Base-by-base conservation (phyloP, 805 yeast genomes). In the Kazachstania taianensis region DNA sequence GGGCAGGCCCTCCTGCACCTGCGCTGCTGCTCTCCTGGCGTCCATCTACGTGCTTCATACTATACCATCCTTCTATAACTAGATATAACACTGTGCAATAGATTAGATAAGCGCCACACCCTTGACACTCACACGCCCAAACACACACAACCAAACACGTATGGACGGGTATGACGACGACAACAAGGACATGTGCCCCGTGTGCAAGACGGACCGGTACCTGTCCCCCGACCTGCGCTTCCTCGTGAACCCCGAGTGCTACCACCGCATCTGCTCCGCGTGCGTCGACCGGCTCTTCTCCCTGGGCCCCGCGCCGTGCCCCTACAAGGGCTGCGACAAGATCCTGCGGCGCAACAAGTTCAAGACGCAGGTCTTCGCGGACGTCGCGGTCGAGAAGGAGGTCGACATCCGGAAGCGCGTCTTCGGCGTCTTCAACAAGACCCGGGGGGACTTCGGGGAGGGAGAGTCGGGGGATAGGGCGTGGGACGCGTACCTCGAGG, bases 251-350 rank as follows among this genome's bases (percentile, higher is more conserved):
- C 94, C 97, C 0, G 98, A 92, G 58, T 92, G 99, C 62, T 92
- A 92, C 55, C 99, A 92, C 56, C 89, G 85, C 66, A 89, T 92
- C 59, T 92, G 99, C 63, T 96, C 81, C 48, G 77, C 94, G 2
- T 92, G 98, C 62, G 97, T 89, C 29, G 97, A 92, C 59, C 72
- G 98, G 45, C 87, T 92, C 36, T 92, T 83, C 55, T 75, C 94
- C 5, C 64, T 81, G 34, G 99, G 99, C 3, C 98, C 98, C 0
- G 92, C 96, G 0, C 92, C 87, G 15, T 92, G 99, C 56, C 98
- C 98, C 1, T 89, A 87, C 56, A 81, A 86, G 4, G 77, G 79
- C 35, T 92, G 99, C 65, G 86, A 79, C 39, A 84, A 81, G 65
- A 83, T 79, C 8, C 65, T 92, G 42, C 67, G 98, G 46, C 83